A percentile compares a stretch with the other conserved stretches of the same genome.
Evolutionary conservation across 2,329 filamentous ascomycete species (phyloP).

Genomic region (Pestalotiopsis sp.): DNA sequence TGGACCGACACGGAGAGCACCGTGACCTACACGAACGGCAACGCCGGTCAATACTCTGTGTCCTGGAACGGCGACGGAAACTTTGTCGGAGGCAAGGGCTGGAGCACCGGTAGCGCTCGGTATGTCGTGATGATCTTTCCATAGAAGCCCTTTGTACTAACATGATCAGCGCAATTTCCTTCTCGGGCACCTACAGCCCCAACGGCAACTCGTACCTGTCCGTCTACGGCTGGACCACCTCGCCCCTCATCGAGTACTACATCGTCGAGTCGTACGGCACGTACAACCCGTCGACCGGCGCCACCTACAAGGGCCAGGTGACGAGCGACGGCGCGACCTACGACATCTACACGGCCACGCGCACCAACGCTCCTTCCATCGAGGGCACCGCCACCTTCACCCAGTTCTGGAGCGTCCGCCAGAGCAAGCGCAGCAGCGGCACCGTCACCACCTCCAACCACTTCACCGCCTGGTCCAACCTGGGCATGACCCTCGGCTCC

Average conservation of each 20-base stretch:
- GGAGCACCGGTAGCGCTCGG: conserved; percentile 35
- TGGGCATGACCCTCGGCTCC: conserved; percentile 29
- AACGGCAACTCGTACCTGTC: conserved; percentile 49
- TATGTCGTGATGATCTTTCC: conserved; percentile 12
- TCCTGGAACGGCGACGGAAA: conserved; percentile 50
- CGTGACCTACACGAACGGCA: conserved; percentile 58
- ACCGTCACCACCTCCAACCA: conserved; percentile 32
- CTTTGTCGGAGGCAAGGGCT: conserved; percentile 54
- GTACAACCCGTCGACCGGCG: conserved; percentile 42
- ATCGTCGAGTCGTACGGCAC: conserved; percentile 47
- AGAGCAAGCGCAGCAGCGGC: conserved; percentile 42
- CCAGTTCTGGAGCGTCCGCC: conserved; percentile 54
- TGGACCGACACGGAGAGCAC: conserved; percentile 57
- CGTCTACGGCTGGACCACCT: conserved; percentile 46
- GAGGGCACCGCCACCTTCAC: conserved; percentile 49
- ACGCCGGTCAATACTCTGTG: conserved; percentile 50
- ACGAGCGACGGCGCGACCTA: conserved; percentile 36
- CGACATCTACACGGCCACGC: conserved; percentile 35
- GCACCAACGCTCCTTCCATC: conserved; percentile 45
- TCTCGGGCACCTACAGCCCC: conserved; percentile 48
- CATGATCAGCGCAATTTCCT: conserved; percentile 45
- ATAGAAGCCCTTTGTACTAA: conserved; percentile 9
- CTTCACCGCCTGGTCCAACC: conserved; percentile 31
- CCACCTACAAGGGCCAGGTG: conserved; percentile 33
- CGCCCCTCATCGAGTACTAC: conserved; percentile 40